Evolutionary conservation across 1,139 yeast species (phyloP), one percentile per base, ranked within the genome.

Genomic region (Kurtzmaniella quercitrusa): DNA sequence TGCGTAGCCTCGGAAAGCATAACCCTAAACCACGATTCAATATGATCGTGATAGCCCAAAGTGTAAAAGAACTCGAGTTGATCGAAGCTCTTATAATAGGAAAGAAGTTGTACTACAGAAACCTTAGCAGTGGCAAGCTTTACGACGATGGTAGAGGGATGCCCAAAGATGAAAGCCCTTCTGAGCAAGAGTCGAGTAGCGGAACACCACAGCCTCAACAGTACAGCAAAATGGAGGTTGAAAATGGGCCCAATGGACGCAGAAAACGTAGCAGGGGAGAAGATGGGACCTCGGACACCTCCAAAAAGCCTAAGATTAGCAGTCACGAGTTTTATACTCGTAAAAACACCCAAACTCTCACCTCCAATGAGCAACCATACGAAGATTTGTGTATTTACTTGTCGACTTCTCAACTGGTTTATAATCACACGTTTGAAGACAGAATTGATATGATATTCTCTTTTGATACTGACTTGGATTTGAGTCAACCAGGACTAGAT

Each of bases 51-150:
- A 75, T 82, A 3, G 82, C 88, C 0, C 75, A 75, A 37, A 77
- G 73, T 51, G 73, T 82, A 31, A 81, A 83, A 53, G 93, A 85
- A 55, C 61, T 85, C 53, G 94, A 85, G 54, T 62, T 84, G 38
- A 69, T 85, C 3, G 94, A 85, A 56, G 84, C 88, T 0, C 63
- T 82, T 19, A 59, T 84, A 16, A 67, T 84, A 24, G 93, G 93
- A 0, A 79, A 84, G 53, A 60, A 68, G 34, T 59, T 81, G 24
- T 68, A 70, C 46, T 82, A 83, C 55, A 73, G 73, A 48, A 74
- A 88, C 53, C 71, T 81, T 46, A 79, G 86, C 37, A 83, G 85
- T 14, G 69, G 79, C 1, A 77, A 82, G 38, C 60, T 82, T 34
- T 82, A 77, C 51, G 81, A 77, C 38, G 75, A 67, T 46, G 55